A percentile compares a stretch with the other conserved stretches of the same genome.
Evolutionary conservation across 2,329 filamentous ascomycete genomes (phyloP).

Genomic region (Cercospora sojina): DNA sequence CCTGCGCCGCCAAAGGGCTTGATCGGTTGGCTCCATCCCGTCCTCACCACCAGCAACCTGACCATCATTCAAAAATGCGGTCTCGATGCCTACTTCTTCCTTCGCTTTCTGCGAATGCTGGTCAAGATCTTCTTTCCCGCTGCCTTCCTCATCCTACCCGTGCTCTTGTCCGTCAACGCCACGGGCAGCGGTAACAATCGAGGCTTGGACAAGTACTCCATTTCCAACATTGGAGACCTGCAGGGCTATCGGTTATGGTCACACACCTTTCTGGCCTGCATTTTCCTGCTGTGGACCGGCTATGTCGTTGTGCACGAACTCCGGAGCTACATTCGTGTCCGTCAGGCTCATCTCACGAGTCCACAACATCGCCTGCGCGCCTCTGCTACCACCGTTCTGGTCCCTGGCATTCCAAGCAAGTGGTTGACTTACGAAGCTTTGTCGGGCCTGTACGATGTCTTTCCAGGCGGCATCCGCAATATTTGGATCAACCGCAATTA

Average conservation of each 20-base stretch:
- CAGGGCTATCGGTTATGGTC: slow-evolving; percentile 71
- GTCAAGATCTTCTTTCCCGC: slow-evolving; percentile 90
- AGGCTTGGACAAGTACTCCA: slow-evolving; percentile 79
- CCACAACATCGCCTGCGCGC: slow-evolving; percentile 91
- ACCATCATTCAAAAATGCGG: slow-evolving; percentile 95
- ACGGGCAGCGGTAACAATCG: slow-evolving; percentile 58
- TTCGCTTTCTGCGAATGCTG: slow-evolving; percentile 82
- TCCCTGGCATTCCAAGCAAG: slow-evolving; percentile 84
- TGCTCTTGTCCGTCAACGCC: slow-evolving; percentile 83
- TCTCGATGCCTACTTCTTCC: slow-evolving; percentile 94
- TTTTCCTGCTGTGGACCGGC: slow-evolving; percentile 80
- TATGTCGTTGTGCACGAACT: slow-evolving; percentile 84
- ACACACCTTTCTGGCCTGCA: slow-evolving; percentile 75
- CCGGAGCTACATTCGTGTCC: slow-evolving; percentile 82
- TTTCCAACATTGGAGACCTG: slow-evolving; percentile 76
- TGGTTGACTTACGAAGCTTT: slow-evolving; percentile 86
- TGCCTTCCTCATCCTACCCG: slow-evolving; percentile 72
- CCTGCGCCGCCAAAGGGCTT: slow-evolving; percentile 65
- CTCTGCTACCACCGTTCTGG: slow-evolving; percentile 91
- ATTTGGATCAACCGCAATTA: slow-evolving; percentile 95
- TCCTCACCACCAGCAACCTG: slow-evolving; percentile 69
- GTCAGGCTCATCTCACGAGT: slow-evolving; percentile 91
- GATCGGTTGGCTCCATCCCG: slow-evolving; percentile 54
- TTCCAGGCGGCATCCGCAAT: slow-evolving; percentile 90
- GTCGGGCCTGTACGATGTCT: slow-evolving; percentile 85